Base-by-base conservation (phyloP, 129 eudicot species). In the Ambrosia artemisiifolia region DNA sequence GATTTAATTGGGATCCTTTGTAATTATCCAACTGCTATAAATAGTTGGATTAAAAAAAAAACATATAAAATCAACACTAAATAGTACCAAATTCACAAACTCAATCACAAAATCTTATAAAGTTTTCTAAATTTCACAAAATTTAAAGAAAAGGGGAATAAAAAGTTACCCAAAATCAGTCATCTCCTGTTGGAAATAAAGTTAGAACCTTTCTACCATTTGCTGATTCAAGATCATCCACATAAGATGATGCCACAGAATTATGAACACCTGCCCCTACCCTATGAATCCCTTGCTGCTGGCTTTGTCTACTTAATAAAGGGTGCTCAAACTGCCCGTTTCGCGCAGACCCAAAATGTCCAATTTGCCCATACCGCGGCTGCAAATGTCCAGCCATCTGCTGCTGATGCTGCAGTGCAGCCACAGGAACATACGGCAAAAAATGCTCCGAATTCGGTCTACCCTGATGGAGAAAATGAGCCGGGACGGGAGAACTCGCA, bases 401-500 rank as follows among this genome's bases (percentile, higher is more conserved):
- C 88, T 11, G 80, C 51, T 80, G 92, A 47, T 78, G 83, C 53
- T 62, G 80, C 66, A 80, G 70, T 9, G 82, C 83, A 19, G 86
- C 76, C 73, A 79, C 87, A 0, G 84, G 88, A 64, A 87, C 84
- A 73, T 76, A 85, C 0, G 91, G 91, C 75, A 86, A 16, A 69
- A 61, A 89, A 34, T 89, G 96, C 0, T 89, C 96, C 2, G 92
- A 77, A 60, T 63, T 82, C 0, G 76, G 34, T 7, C 91, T 75
- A 10, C 82, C 81, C 48, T 56, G 88, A n/a, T 86, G 88, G 46
- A 93, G 71, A 48, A 93, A 93, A 82, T 93, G 96, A 1, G 98
- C 83, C 36, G 98, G 98, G 11, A 93, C 98, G 0, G 98, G 98
- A 0, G 92, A 82, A 70, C 98, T 93, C 1, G 96, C 98, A 42